Conservation (phyloP, 2,329 filamentous ascomycete species). For the Blumeria graminis region DNA sequence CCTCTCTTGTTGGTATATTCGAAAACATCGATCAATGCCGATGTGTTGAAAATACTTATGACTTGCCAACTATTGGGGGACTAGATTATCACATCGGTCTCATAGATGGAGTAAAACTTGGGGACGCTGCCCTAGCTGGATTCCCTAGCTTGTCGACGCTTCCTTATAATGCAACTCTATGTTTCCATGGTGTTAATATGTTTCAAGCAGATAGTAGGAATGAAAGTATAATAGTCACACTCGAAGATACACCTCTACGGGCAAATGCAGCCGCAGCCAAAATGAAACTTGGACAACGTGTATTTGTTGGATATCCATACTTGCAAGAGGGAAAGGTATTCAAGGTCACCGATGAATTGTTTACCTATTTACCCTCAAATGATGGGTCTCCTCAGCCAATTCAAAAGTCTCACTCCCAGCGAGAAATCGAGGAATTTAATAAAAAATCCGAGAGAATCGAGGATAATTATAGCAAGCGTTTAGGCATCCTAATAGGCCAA, state of each 20-base stretch:
- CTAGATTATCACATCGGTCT: constrained; percentile 66
- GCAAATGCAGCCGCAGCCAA: constrained; percentile 51
- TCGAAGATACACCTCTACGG: constrained; percentile 48
- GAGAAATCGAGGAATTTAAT: constrained; percentile 60
- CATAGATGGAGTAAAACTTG: constrained; percentile 63
- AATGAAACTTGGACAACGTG: constrained; percentile 56
- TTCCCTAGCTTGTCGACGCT: constrained; percentile 80
- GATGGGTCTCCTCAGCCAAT: constrained; percentile 36
- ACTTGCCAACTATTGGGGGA: constrained; percentile 78
- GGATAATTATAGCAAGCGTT: constrained; percentile 65
- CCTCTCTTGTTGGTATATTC: constrained; percentile 71
- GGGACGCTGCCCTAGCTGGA: constrained; percentile 62
- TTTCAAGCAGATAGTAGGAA: constrained; percentile 93
- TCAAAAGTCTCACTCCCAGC: constrained; percentile 44
- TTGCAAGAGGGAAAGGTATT: constrained; percentile 80
- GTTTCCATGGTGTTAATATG: constrained; percentile 75
- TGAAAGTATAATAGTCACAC: constrained; percentile 80
- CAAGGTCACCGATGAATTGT: constrained; percentile 77
- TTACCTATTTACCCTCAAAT: constrained; percentile 54
- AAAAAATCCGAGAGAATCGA: constrained; percentile 71
- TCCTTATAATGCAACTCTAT: constrained; percentile 57
- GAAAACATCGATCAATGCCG: constrained; percentile 69
- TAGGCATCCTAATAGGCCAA: constrained; percentile 65
- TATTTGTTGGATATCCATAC: constrained; percentile 87
- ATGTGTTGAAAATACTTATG: constrained; percentile 90